A percentile compares a stretch with the other conserved stretches of the same genome.
Conservation (phyloP, 2,329 filamentous ascomycete genomes). For the Xylariaceae sp. region DNA sequence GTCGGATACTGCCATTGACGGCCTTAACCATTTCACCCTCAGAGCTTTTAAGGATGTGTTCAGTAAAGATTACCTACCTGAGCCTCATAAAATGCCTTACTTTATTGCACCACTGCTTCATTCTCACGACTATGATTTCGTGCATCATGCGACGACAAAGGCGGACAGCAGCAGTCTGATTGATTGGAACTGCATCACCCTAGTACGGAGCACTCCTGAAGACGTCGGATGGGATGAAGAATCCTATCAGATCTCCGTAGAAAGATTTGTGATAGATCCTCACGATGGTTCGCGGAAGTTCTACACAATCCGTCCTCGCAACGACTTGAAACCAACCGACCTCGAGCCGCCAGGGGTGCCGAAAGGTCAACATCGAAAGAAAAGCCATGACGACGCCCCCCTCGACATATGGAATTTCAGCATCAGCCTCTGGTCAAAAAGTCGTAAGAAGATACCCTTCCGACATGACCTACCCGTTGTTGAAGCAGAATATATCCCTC, state of each 20-base stretch:
- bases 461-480: slow-evolving; percentile 75
- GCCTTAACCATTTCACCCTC: slow-evolving; percentile 69
- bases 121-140: slow-evolving; percentile 25
- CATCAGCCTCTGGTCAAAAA: slow-evolving; percentile 66
- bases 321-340: slow-evolving; percentile 59
- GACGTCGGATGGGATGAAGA: slow-evolving; percentile 37
- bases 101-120: slow-evolving; percentile 63
- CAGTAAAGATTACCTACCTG: slow-evolving; percentile 74
- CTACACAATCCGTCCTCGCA: slow-evolving; percentile 48
- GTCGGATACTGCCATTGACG: slow-evolving; percentile 39
- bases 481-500: slow-evolving; percentile 65
- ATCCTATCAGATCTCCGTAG: slow-evolving; percentile 44
- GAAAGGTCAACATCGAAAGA: slow-evolving; percentile 38
- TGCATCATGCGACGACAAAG: background rate
- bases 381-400: slow-evolving; percentile 24
- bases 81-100: slow-evolving; percentile 67
- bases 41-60: slow-evolving; percentile 79
- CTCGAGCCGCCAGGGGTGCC: slow-evolving; percentile 56
- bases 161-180: slow-evolving; percentile 35
- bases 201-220: slow-evolving; percentile 29
- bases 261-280: slow-evolving; percentile 54
- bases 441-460: slow-evolving; percentile 49
- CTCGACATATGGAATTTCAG: slow-evolving; percentile 78
- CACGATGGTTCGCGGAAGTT: slow-evolving; percentile 62
- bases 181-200: slow-evolving; percentile 57